Conservation (phyloP, 1,139 yeast genomes). For the Diutina pseudorugosa region DNA sequence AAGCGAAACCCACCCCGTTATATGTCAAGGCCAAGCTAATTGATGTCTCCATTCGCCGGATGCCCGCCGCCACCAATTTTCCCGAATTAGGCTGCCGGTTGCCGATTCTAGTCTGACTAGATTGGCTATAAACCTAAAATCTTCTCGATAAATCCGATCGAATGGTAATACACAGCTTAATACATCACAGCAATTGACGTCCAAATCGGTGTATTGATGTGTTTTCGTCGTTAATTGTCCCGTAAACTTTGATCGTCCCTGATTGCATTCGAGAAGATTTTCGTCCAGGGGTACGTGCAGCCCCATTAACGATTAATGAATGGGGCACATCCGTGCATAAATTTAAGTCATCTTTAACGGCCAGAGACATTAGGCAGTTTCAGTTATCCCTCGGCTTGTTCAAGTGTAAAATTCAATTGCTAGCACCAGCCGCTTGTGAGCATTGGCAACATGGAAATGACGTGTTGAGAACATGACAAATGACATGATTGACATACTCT, state of each 20-base stretch:
- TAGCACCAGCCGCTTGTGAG: no score
- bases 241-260: no score
- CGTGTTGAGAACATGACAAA: no score
- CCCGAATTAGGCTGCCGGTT: neutral
- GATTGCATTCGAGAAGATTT: neutral
- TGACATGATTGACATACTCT: no score
- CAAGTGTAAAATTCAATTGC: no score
- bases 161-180: no score
- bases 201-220: neutral
- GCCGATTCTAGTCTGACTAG: neutral
- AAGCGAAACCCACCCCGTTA: neutral
- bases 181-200: no score
- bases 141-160: no score
- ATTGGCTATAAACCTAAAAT: neutral
- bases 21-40: neutral
- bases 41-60: neutral
- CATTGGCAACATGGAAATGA: no score
- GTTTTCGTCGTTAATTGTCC: no score
- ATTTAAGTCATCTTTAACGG: neutral
- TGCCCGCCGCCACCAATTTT: neutral
- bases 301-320: neutral
- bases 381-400: no score
- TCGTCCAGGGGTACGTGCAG: neutral
- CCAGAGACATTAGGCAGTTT: no score
- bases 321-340: neutral